These are phyloP conservation scores for Rhizopus arrhizus DNA, from an alignment of 371 early-diverging fungal species.

Conservation along the genomic window DNA sequence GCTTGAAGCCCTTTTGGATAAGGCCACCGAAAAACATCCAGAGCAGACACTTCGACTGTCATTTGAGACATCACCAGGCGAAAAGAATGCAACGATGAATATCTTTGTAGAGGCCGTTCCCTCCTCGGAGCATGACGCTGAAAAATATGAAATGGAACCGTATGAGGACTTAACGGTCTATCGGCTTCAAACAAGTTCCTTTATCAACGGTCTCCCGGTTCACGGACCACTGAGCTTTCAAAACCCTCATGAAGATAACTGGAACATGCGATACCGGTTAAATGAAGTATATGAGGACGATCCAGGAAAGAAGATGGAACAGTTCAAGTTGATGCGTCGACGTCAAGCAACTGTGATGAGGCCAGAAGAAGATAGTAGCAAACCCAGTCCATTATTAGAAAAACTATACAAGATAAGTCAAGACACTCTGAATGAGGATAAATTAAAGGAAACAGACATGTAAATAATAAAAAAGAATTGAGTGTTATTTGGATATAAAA, in stretches of 20 bases:
- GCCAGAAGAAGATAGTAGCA: neutral
- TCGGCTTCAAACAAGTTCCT: conserved; percentile 23
- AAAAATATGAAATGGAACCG: conserved; percentile 15
- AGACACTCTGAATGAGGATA: neutral
- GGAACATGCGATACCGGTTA: conserved; percentile 28
- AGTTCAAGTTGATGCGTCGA: conserved; percentile 25
- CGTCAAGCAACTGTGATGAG: conserved; percentile 19
- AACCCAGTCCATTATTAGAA: conserved; percentile 12
- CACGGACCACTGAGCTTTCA: conserved; percentile 21
- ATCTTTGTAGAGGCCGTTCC: conserved; percentile 48
- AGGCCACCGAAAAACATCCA: conserved; percentile 64
- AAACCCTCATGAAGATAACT: conserved; percentile 16
- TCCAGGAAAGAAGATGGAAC: neutral
- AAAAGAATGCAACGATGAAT: conserved; percentile 32
- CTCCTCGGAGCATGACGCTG: neutral
- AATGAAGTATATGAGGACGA: neutral
- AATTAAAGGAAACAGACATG: neutral
- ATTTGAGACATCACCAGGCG: conserved; percentile 34
- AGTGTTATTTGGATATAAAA: no score
- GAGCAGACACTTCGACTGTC: conserved; percentile 51
- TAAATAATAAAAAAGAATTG: neutral
- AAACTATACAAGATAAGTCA: conserved; percentile 23
- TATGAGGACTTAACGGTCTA: conserved; percentile 28
- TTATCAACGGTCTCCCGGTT: conserved; percentile 24
- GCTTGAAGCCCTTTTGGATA: conserved; percentile 66